Percentiles rank a stretch among this genome's conserved stretches.
These are phyloP conservation scores for Suhomyces chickasaworum DNA, from an alignment of 1,139 yeast species.

Conservation along the genomic window DNA sequence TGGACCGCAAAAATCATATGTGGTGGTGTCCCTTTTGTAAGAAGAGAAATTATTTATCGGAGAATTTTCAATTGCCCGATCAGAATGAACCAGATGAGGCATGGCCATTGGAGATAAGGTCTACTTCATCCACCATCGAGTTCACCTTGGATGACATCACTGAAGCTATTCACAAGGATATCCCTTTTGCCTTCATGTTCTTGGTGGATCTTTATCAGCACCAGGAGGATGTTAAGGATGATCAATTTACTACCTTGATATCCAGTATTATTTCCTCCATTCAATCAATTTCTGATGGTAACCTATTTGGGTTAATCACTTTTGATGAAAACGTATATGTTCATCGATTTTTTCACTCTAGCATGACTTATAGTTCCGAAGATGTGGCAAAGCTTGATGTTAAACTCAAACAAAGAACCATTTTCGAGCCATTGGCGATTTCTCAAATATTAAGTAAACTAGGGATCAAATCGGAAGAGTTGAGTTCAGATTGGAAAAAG, in stretches of 20 bases:
- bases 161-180: constrained; percentile 9
- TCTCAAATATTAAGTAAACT: constrained; percentile 17
- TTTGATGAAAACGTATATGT: constrained; percentile 33
- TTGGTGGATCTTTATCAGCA: constrained; percentile 38
- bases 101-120: constrained; percentile 34
- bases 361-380: not conserved
- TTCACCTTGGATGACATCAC: constrained; percentile 28
- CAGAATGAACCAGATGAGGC: constrained; percentile 17
- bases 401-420: constrained; percentile 1
- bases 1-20: constrained; percentile 35
- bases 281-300: constrained; percentile 24
- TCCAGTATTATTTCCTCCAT: constrained; percentile 22
- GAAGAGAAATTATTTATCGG: constrained; percentile 27
- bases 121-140: constrained; percentile 28
- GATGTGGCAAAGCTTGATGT: not conserved
- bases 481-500: constrained; percentile 13
- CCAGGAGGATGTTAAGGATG: constrained; percentile 24
- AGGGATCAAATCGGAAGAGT: constrained; percentile 5
- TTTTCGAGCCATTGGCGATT: constrained; percentile 13
- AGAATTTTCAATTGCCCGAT: constrained; percentile 22
- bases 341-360: constrained; percentile 20
- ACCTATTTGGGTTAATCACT: constrained; percentile 30
- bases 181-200: constrained; percentile 23
- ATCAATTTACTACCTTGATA: constrained; percentile 24
- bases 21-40: constrained; percentile 48